These are phyloP conservation scores for Exophiala oligosperma DNA, from an alignment of 2,329 filamentous ascomycete species.

Conservation along the genomic window DNA sequence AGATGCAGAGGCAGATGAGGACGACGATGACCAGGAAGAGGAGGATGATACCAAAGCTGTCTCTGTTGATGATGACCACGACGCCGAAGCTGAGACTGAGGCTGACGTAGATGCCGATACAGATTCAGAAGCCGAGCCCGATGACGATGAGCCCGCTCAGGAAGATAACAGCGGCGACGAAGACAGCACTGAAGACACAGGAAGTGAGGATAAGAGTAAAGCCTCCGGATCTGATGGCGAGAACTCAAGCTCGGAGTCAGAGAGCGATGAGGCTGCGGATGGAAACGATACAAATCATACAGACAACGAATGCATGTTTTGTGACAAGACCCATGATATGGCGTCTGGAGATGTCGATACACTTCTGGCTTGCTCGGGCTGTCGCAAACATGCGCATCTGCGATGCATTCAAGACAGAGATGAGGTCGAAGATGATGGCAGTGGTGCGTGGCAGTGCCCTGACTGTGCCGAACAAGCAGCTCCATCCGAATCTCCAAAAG, in stretches of 20 bases:
- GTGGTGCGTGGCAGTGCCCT: conserved; percentile 28
- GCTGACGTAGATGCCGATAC: conserved; percentile 15
- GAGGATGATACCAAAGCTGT: not conserved
- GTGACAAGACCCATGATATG: conserved; percentile 69
- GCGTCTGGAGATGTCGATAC: conserved; percentile 74
- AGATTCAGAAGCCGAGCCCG: conserved; percentile 14
- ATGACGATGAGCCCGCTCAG: conserved; percentile 18
- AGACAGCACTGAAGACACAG: conserved; percentile 36
- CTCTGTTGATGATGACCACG: not conserved
- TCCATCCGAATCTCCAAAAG: conserved; percentile 43
- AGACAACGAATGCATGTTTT: conserved; percentile 61
- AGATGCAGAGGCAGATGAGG: conserved; percentile 21
- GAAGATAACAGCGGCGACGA: conserved; percentile 43
- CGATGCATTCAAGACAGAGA: conserved; percentile 79
- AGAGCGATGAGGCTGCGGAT: conserved; percentile 26
- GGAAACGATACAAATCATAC: conserved; percentile 20
- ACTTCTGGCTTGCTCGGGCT: conserved; percentile 73
- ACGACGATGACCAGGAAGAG: conserved; percentile 6
- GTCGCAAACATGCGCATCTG: conserved; percentile 83
- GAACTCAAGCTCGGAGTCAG: conserved; percentile 5
- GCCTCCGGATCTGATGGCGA: not conserved
- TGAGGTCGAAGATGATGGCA: conserved; percentile 52
- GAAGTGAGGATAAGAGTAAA: conserved; percentile 36
- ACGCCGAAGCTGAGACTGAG: conserved; percentile 16
- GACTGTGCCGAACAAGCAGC: conserved; percentile 49